Conservation (phyloP, 2,329 filamentous ascomycete genomes). For the Pseudocercospora vitis region DNA sequence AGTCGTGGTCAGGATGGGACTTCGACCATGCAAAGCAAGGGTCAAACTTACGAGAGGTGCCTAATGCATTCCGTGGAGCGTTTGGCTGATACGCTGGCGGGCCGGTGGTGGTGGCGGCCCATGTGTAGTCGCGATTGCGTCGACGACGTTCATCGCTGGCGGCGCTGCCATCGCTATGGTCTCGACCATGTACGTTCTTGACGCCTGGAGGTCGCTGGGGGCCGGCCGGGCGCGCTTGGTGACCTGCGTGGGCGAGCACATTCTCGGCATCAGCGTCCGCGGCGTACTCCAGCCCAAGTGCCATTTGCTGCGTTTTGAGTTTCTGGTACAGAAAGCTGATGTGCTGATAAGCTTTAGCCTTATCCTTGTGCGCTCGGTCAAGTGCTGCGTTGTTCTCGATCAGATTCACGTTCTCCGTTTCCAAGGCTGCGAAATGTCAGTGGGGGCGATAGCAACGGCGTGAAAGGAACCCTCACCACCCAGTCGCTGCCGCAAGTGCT, state of each 20-base stretch:
- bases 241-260: slow-evolving; percentile 39
- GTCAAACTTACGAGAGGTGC: slow-evolving; percentile 17
- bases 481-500: slow-evolving; percentile 64
- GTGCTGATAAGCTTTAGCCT: slow-evolving; percentile 8
- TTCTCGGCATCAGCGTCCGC: slow-evolving; percentile 55
- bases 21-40: neutral
- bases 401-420: slow-evolving; percentile 15
- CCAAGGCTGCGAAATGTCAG: slow-evolving; percentile 13
- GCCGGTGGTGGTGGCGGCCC: slow-evolving; percentile 10
- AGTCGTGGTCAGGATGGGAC: neutral
- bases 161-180: slow-evolving; percentile 12
- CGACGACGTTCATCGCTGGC: slow-evolving; percentile 12
- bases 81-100: slow-evolving; percentile 6
- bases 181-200: slow-evolving; percentile 9
- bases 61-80: slow-evolving; percentile 6
- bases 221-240: slow-evolving; percentile 11
- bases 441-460: too few relatives aligned
- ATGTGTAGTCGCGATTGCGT: slow-evolving; percentile 12
- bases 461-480: slow-evolving; percentile 49
- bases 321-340: slow-evolving; percentile 46
- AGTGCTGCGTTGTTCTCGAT: slow-evolving; percentile 11
- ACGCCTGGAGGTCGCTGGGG: slow-evolving; percentile 4
- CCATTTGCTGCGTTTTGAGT: slow-evolving; percentile 57
- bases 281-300: slow-evolving; percentile 55
- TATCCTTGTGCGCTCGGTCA: slow-evolving; percentile 16